These are phyloP conservation scores for Syzygium grande DNA, from an alignment of 345 rosid species.

Conservation along the genomic window DNA sequence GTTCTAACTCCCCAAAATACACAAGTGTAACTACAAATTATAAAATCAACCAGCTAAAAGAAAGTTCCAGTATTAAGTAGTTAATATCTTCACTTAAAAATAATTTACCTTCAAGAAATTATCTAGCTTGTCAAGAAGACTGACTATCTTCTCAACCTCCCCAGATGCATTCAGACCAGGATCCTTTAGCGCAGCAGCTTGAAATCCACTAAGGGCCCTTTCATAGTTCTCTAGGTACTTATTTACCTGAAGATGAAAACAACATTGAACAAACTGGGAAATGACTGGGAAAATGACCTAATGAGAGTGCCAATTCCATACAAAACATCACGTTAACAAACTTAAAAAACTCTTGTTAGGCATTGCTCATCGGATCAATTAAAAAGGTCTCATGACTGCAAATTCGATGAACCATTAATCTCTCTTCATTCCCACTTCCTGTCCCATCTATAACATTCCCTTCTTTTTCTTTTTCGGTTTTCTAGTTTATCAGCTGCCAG, in stretches of 20 bases:
- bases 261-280: neutral
- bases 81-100: neutral
- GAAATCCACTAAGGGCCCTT: conserved; percentile 68
- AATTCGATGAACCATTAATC: neutral
- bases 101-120: conserved; percentile 38
- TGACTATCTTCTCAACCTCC: conserved; percentile 51
- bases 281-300: neutral
- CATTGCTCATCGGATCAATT: neutral
- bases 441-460: neutral
- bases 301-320: neutral
- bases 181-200: conserved; percentile 64
- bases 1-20: neutral
- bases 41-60: neutral
- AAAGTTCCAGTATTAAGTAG: neutral
- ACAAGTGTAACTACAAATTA: neutral
- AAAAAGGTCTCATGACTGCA: neutral
- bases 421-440: neutral
- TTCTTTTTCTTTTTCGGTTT: neutral
- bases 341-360: neutral
- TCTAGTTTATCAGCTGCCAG: neutral
- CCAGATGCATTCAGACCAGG: conserved; percentile 54
- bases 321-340: neutral
- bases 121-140: conserved; percentile 55
- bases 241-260: conserved; percentile 42
- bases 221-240: conserved; percentile 68